Conservation (phyloP, 306 rosid genomes). For the Cicer yamashitae region DNA sequence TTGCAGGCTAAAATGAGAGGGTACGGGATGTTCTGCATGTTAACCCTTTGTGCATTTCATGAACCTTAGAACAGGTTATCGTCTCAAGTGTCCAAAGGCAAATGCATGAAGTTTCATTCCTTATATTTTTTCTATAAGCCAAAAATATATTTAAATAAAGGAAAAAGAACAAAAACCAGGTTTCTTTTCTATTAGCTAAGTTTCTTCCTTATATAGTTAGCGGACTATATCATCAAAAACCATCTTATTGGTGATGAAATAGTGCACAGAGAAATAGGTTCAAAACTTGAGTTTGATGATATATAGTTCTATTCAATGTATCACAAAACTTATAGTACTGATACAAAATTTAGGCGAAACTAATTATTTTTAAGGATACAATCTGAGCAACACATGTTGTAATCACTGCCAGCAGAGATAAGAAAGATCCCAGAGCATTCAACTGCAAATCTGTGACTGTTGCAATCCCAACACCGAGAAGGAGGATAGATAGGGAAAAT, state of each 20-base stretch:
- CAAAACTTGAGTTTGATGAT: constrained; percentile 1
- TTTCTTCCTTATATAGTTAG: constrained; percentile 23
- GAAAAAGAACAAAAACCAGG: no score
- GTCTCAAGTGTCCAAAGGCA: constrained; percentile 31
- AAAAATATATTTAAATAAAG: no score
- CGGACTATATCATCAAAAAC: constrained; percentile 31
- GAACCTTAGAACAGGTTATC: constrained; percentile 22
- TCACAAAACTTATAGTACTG: constrained; percentile 7
- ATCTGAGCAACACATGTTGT: constrained; percentile 97
- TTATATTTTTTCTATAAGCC: not conserved
- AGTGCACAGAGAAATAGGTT: constrained; percentile 34
- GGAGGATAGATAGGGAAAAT: constrained; percentile 76
- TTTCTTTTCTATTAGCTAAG: no score
- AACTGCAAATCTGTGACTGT: constrained; percentile 95
- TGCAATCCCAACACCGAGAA: constrained; percentile 92
- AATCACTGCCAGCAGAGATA: constrained; percentile 85
- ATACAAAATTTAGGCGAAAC: constrained; percentile 11
- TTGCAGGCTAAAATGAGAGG: constrained; percentile 25
- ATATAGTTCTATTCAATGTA: constrained; percentile 9
- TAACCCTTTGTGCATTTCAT: constrained; percentile 26
- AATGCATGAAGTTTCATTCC: constrained; percentile 24
- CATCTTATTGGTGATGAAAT: constrained; percentile 31
- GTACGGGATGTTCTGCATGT: not conserved
- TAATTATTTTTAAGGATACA: constrained; percentile 69
- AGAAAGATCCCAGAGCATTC: constrained; percentile 79